Evolutionary conservation across 768 basidiomycete genomes (phyloP).

Genomic region (Cyclocybe cylindracea): DNA sequence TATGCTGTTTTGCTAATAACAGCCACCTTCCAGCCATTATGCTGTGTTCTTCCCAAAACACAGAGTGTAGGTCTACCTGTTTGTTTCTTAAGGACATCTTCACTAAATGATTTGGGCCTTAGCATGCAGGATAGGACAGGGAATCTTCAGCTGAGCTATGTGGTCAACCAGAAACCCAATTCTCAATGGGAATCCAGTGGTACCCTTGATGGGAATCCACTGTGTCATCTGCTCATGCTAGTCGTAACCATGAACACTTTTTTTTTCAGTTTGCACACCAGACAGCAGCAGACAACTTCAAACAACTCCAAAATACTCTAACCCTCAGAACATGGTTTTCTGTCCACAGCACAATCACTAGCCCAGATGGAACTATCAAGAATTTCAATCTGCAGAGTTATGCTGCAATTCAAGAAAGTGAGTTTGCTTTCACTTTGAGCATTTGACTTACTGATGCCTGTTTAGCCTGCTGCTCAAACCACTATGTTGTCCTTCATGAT

Average conservation of each 20-base stretch:
- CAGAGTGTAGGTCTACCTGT: no score
- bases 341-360: slow-evolving; percentile 40
- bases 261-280: no score
- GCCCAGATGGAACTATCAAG: slow-evolving; percentile 34
- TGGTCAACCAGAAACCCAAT: no score
- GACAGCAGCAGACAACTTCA: no score
- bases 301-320: no score
- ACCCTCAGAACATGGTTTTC: no score
- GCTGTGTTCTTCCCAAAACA: slow-evolving; percentile 27
- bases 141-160: slow-evolving; percentile 53
- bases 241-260: no score
- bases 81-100: no score
- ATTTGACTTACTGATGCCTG: not conserved
- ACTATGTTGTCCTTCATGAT: slow-evolving; percentile 28
- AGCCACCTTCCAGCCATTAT: slow-evolving; percentile 17
- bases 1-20: not conserved
- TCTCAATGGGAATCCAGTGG: no score
- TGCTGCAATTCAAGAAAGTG: slow-evolving; percentile 55
- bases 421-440: slow-evolving; percentile 15
- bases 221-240: no score
- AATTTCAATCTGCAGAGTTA: slow-evolving; percentile 65
- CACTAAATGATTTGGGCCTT: slow-evolving; percentile 48
- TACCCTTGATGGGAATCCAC: no score
- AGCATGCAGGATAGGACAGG: slow-evolving; percentile 28
- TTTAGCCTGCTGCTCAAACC: slow-evolving; percentile 21